Base-by-base conservation (phyloP, 495 filamentous ascomycete species). In the Aspergillus kassunensis region DNA sequence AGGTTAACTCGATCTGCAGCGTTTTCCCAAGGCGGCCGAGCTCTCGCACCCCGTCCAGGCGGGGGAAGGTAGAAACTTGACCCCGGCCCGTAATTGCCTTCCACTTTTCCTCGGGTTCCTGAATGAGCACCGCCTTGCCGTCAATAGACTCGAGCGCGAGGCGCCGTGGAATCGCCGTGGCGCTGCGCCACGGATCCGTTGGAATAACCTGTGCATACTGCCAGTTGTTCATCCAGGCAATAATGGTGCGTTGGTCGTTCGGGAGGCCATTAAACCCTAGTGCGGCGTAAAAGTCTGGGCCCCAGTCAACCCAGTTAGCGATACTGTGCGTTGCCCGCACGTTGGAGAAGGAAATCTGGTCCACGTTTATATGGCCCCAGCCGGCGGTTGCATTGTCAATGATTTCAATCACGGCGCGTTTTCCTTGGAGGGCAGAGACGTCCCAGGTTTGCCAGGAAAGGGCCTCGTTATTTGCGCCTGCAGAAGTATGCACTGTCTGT, bases 161-260 rank as follows among this genome's bases (percentile, higher is more conserved):
- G 61, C 66, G 9, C 33, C 79, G 66, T 9, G 79, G 76, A 5
- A 76, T 50, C 15, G 69, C 61, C 78, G 80, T 79, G 5, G 70
- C 54, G 34, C 72, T 73, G 8, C 80, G 69, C 73, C 75, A 84
- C 12, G 71, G 67, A 54, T 75, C 66, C 2, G 64, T 64, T 1
- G 67, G 68, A n/a, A 67, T 65, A 0, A 18, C 37, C 3, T 13
- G n/a, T 0, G 31, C 66, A 49, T 83, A 83, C 56, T 84, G 73
- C 80, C 80, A 83, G 52, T 84, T 84, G 42, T 70, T 78, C 46
- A 80, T 79, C 80, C 81, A 84, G 6, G 69, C 75, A 27, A 84
- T 71, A 30, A 76, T 58, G 24, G 71, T 68, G 21, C 66, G 68
- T n/a, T 69, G 58, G 13, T 54, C 62, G 4, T 46, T 41, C 0